These are phyloP conservation scores for Lindgomyces ingoldianus DNA, from an alignment of 495 filamentous ascomycete genomes.

Conservation along the genomic window DNA sequence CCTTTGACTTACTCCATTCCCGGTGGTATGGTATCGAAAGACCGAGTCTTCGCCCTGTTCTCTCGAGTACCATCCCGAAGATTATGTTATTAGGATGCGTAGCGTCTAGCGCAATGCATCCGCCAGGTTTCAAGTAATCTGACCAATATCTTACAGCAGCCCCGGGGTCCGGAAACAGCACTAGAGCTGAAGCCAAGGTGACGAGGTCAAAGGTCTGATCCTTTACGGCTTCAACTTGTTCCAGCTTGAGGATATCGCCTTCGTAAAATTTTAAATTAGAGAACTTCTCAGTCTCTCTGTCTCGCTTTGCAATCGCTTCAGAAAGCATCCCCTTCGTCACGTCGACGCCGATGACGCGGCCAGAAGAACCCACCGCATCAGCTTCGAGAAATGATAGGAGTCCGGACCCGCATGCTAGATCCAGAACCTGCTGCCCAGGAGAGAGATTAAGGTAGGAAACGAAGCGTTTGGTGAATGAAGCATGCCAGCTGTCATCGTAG, in stretches of 20 bases:
- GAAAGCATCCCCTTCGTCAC: conserved; percentile 46
- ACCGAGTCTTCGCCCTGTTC: conserved; percentile 29
- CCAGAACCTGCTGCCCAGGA: conserved; percentile 46
- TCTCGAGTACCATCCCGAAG: conserved; percentile 26
- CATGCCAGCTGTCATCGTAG: conserved; percentile 40
- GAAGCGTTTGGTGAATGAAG: conserved; percentile 32
- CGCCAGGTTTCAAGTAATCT: conserved; percentile 44
- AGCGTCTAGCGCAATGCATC: conserved; percentile 40
- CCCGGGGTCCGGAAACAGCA: conserved; percentile 42
- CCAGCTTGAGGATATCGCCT: conserved; percentile 46
- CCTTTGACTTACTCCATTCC: conserved; percentile 36
- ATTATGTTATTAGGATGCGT: conserved; percentile 33
- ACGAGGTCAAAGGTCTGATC: conserved; percentile 45
- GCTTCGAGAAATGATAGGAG: conserved; percentile 45
- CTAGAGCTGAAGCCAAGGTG: conserved; percentile 44
- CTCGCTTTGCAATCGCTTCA: conserved; percentile 39
- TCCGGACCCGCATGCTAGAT: conserved; percentile 52
- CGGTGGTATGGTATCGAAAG: conserved; percentile 26
- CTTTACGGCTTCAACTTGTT: conserved; percentile 29
- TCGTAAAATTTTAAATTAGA: conserved; percentile 41
- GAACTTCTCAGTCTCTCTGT: conserved; percentile 27
- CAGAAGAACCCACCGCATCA: conserved; percentile 40
- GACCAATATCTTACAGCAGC: conserved; percentile 43
- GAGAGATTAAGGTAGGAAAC: conserved; percentile 16
- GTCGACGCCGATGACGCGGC: conserved; percentile 50